Conservation (phyloP, 192 early-diverging fungal genomes). For the Neocallimastix lanati region DNA sequence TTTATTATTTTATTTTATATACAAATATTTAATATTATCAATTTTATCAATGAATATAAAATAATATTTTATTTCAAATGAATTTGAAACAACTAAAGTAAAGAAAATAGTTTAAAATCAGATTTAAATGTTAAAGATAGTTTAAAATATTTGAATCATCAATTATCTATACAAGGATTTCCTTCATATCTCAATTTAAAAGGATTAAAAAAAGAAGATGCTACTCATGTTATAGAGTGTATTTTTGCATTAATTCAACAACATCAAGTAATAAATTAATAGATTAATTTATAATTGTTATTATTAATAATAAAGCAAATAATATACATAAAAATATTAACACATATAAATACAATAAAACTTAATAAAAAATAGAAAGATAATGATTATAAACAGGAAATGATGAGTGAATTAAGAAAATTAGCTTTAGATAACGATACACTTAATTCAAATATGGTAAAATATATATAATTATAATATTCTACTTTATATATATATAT, state of each 20-base stretch:
- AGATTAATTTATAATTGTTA: too few relatives aligned
- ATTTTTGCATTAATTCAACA: neutral
- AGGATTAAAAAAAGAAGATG: neutral
- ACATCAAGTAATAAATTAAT: neutral
- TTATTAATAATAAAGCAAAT: too few relatives aligned
- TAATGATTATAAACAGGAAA: neutral
- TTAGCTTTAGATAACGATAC: too few relatives aligned
- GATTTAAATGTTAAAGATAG: neutral
- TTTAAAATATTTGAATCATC: neutral
- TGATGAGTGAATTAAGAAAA: neutral
- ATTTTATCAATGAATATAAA: too few relatives aligned
- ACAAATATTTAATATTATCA: too few relatives aligned
- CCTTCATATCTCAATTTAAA: neutral
- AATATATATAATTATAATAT: neutral
- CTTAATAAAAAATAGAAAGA: neutral
- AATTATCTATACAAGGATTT: neutral
- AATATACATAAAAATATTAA: too few relatives aligned
- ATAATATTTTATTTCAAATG: too few relatives aligned
- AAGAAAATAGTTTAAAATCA: neutral
- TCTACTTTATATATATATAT: too few relatives aligned
- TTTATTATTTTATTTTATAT: too few relatives aligned
- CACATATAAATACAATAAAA: too few relatives aligned
- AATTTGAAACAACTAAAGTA: too few relatives aligned
- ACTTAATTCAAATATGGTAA: too few relatives aligned
- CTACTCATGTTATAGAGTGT: neutral